A percentile compares a stretch with the other conserved stretches of the same genome.
These are phyloP conservation scores for Oryza coarctata DNA, from an alignment of 176 grass and related monocot genomes.

Conservation along the genomic window DNA sequence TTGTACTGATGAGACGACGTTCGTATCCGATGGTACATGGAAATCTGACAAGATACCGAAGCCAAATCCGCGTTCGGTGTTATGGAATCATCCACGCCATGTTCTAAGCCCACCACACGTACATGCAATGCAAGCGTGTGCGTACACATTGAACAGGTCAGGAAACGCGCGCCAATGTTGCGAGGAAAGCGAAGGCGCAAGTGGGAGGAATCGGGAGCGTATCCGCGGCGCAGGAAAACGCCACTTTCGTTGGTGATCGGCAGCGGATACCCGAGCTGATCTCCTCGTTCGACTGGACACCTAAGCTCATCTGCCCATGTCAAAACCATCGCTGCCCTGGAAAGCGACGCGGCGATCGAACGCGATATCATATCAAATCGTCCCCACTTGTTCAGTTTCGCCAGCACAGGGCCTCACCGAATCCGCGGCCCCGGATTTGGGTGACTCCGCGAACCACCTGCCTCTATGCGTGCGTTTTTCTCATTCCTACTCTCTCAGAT, in stretches of 20 bases:
- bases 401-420: neutral
- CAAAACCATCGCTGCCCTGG: neutral
- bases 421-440: neutral
- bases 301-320: no score
- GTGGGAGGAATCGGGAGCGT: neutral
- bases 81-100: neutral
- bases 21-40: neutral
- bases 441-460: no score
- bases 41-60: neutral
- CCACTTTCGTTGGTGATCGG: neutral
- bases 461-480: no score
- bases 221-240: conserved; percentile 8
- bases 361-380: neutral
- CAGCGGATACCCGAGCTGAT: neutral
- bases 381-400: neutral
- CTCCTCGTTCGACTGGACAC: neutral
- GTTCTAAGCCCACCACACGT: neutral
- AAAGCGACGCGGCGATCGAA: neutral
- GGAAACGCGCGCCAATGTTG: neutral
- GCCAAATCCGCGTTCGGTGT: neutral
- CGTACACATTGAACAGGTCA: neutral
- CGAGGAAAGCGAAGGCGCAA: neutral
- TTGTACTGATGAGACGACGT: neutral
- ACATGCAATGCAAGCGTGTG: neutral
- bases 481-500: no score